Conservation (phyloP, 352 stramenopile genomes). For the Globisporangium cystogenes region DNA sequence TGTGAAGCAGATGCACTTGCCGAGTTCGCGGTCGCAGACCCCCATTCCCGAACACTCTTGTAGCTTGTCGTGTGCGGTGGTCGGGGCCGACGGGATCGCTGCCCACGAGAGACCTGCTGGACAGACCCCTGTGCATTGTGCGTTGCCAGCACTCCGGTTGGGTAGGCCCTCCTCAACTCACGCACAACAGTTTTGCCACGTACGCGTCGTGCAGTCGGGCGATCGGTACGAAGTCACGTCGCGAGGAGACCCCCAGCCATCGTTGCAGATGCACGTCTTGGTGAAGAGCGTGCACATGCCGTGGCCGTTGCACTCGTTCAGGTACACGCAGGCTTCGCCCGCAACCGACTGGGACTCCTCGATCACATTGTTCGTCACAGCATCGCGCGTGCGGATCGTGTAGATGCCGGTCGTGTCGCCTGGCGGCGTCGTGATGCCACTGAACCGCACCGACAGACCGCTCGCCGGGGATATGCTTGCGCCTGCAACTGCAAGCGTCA, state of each 20-base stretch:
- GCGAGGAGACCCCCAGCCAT: slow-evolving; percentile 45
- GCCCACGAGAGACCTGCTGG: slow-evolving; percentile 49
- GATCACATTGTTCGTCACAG: slow-evolving; percentile 26
- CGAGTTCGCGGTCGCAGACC: slow-evolving; percentile 63
- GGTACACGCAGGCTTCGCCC: slow-evolving; percentile 52
- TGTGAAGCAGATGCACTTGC: slow-evolving; percentile 74
- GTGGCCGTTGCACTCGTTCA: slow-evolving; percentile 84
- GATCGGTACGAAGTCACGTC: slow-evolving; percentile 73
- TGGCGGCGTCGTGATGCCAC: slow-evolving; percentile 42
- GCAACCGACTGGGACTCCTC: slow-evolving; percentile 46
- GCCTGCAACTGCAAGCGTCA: slow-evolving; percentile 31
- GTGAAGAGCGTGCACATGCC: slow-evolving; percentile 69
- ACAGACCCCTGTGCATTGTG: slow-evolving; percentile 60
- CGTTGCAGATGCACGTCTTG: slow-evolving; percentile 54
- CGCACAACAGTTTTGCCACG: no score
- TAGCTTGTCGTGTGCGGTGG: slow-evolving; percentile 31
- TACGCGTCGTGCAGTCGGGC: slow-evolving; percentile 75
- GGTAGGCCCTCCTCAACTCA: no score
- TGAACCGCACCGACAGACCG: slow-evolving; percentile 34
- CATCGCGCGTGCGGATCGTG: slow-evolving; percentile 42
- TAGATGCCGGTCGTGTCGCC: slow-evolving; percentile 39
- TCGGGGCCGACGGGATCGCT: slow-evolving; percentile 28
- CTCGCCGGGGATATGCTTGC: slow-evolving; percentile 20
- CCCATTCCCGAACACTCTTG: slow-evolving; percentile 89
- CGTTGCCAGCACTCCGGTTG: no score